phyloP scores from a whole-genome alignment of 148 eudicot genomes.

The Cornus florida region DNA sequence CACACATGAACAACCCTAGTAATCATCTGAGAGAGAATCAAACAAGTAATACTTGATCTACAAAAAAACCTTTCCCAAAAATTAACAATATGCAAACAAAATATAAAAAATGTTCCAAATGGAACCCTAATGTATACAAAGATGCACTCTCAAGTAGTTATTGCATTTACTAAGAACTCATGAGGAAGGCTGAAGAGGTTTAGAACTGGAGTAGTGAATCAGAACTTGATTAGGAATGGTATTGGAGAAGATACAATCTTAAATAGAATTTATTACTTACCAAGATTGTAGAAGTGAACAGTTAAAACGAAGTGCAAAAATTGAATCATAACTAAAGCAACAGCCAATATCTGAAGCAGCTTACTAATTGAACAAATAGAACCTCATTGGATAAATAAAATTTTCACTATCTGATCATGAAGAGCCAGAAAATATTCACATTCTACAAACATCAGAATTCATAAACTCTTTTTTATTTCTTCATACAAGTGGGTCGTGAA shows the following conservation, averaged over 20 bases:
- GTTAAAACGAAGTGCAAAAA: background rate
- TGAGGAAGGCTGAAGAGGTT: background rate
- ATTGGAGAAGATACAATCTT: background rate
- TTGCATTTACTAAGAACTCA: background rate
- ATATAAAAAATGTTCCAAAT: background rate
- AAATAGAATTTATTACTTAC: background rate
- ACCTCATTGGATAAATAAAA: background rate
- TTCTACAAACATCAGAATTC: background rate
- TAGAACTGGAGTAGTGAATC: background rate
- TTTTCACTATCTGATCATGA: background rate
- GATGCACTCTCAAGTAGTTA: background rate
- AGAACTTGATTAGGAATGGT: background rate
- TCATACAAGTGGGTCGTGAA: background rate
- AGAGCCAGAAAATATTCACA: constrained; percentile 2
- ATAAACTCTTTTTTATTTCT: background rate
- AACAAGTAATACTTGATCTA: background rate
- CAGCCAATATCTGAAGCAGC: background rate
- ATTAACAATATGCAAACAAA: background rate
- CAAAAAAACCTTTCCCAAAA: background rate
- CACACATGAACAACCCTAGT: background rate
- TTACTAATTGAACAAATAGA: background rate
- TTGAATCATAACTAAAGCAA: background rate
- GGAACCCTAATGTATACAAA: too few relatives aligned
- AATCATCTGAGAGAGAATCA: background rate
- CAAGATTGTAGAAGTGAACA: background rate